phyloP scores from a whole-genome alignment of 2,329 filamentous ascomycete species.

The Colletotrichum liriopes region DNA sequence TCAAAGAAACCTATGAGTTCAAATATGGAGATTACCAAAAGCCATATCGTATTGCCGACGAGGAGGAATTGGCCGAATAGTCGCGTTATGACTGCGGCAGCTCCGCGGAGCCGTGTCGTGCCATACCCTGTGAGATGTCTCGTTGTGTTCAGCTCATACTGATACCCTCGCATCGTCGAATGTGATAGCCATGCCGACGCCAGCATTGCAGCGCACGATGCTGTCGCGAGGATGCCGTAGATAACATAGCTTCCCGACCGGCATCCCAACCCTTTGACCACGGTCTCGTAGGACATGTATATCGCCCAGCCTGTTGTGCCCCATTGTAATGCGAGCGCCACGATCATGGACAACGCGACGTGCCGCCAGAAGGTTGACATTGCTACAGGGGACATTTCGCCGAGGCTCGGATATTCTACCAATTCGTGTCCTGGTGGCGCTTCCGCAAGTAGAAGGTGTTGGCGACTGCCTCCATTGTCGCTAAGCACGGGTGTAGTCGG shows the following conservation, averaged over 20 bases:
- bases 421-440: not conserved
- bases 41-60: conserved; percentile 41
- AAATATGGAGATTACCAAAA: conserved; percentile 43
- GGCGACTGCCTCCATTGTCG: not conserved
- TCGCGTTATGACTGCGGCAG: conserved; percentile 42
- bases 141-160: not conserved
- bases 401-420: not conserved
- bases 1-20: conserved; percentile 46
- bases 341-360: conserved; percentile 31
- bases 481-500: no score
- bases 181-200: conserved; percentile 29
- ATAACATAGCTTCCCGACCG: conserved; percentile 44
- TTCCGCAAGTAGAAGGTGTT: not conserved
- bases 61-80: conserved; percentile 38
- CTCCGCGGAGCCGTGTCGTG: conserved; percentile 33
- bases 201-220: conserved; percentile 41
- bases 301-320: conserved; percentile 41
- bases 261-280: conserved; percentile 44
- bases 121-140: not conserved
- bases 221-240: conserved; percentile 36
- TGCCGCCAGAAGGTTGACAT: conserved; percentile 38
- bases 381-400: not conserved
- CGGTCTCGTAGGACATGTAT: conserved; percentile 43
- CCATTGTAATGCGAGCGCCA: conserved; percentile 43
- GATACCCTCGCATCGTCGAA: not conserved